Conservation (phyloP, 2,329 filamentous ascomycete species). For the Paracorniculantispora psalliotae region DNA sequence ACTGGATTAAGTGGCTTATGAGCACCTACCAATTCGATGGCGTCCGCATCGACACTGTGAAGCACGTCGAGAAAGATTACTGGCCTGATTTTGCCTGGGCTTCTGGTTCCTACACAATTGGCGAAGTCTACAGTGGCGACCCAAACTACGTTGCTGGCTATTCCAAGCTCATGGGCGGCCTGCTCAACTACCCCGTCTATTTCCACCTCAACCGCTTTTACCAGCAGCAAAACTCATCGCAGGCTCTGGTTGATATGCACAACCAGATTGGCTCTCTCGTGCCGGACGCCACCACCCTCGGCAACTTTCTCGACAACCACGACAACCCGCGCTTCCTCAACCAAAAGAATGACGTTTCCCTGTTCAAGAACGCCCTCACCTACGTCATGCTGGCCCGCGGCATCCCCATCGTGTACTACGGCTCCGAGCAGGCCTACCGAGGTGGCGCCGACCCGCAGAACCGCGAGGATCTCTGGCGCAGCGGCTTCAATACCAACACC, state of each 20-base stretch:
- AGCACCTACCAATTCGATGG: slow-evolving; percentile 58
- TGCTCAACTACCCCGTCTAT: slow-evolving; percentile 56
- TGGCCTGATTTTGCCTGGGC: slow-evolving; percentile 49
- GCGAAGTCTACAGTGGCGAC: slow-evolving; percentile 55
- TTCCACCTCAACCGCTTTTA: slow-evolving; percentile 38
- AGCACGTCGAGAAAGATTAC: slow-evolving; percentile 56
- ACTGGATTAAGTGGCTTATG: slow-evolving; percentile 57
- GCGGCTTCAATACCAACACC: slow-evolving; percentile 39
- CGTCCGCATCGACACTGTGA: slow-evolving; percentile 57
- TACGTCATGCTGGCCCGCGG: slow-evolving; percentile 58
- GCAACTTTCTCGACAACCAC: slow-evolving; percentile 55
- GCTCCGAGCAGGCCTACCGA: slow-evolving; percentile 57
- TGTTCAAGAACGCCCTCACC: slow-evolving; percentile 56
- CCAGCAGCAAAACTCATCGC: slow-evolving; percentile 30
- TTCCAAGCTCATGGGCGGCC: slow-evolving; percentile 48
- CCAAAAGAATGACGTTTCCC: slow-evolving; percentile 46
- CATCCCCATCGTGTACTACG: slow-evolving; percentile 61
- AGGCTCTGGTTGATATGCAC: slow-evolving; percentile 35
- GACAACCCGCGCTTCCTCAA: slow-evolving; percentile 51
- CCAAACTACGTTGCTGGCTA: slow-evolving; percentile 48
- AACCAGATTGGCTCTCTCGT: slow-evolving; percentile 31
- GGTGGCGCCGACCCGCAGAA: slow-evolving; percentile 44
- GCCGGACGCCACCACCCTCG: slow-evolving; percentile 41
- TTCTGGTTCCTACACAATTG: slow-evolving; percentile 54
- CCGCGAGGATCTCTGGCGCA: slow-evolving; percentile 56